Conservation (phyloP, 805 yeast species). For the Ogataea zsoltii region DNA sequence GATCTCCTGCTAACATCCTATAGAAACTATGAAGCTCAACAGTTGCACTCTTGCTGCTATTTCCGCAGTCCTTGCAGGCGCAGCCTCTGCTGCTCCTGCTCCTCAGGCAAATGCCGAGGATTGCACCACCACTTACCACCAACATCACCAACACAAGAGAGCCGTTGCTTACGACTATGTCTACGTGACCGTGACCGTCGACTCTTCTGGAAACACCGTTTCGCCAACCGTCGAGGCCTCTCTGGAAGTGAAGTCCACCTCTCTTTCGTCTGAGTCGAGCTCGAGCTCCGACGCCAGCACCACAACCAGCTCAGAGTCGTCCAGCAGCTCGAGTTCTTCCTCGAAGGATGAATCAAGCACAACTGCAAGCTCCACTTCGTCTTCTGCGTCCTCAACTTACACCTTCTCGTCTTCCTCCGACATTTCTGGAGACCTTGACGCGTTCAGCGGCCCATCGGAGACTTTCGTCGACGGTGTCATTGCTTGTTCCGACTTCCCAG, state of each 20-base stretch:
- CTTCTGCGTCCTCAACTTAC: constrained; percentile 30
- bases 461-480: constrained; percentile 72
- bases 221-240: constrained; percentile 34
- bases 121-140: constrained; percentile 50
- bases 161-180: constrained; percentile 50
- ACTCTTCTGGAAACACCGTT: constrained; percentile 48
- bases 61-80: constrained; percentile 25
- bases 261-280: constrained; percentile 24
- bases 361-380: constrained; percentile 29
- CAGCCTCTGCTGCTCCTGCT: constrained; percentile 35
- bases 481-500: constrained; percentile 69
- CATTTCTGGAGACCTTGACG: constrained; percentile 56
- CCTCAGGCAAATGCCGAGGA: constrained; percentile 41
- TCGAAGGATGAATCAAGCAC: constrained; percentile 12
- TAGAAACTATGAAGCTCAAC: constrained; percentile 26
- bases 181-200: constrained; percentile 56
- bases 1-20: constrained; percentile 1
- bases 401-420: constrained; percentile 38
- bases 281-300: constrained; percentile 20
- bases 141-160: constrained; percentile 63
- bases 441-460: constrained; percentile 56
- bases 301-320: constrained; percentile 27
- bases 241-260: constrained; percentile 28
- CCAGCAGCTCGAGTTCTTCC: constrained; percentile 20
- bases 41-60: constrained; percentile 27